Conservation (phyloP, 192 early-diverging fungal genomes). For the Kappamyces sp. region DNA sequence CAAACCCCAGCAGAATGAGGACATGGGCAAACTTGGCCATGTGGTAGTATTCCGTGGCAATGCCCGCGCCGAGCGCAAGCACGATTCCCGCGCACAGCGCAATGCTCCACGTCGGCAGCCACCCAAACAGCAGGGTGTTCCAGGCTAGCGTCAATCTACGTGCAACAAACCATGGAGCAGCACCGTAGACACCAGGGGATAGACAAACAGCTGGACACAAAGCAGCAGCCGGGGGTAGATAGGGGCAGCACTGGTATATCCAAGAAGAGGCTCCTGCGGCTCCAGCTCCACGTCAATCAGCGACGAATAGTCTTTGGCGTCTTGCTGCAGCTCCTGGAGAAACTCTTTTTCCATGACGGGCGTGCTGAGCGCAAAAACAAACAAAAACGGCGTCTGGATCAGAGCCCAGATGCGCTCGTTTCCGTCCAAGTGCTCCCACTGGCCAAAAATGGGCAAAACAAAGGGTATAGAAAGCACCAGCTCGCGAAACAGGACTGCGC, state of each 20-base stretch:
- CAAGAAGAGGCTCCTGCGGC: not conserved
- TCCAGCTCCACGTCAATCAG: not conserved
- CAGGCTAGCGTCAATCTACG: not conserved
- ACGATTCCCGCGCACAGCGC: not conserved
- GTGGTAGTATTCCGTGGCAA: not conserved
- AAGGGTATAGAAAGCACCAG: not conserved
- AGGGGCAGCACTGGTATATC: not conserved
- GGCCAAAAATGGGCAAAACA: constrained; percentile 53
- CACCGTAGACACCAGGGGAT: not conserved
- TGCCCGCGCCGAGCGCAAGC: not conserved
- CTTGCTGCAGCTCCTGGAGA: not conserved
- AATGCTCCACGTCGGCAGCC: not conserved
- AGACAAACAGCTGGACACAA: constrained; percentile 2
- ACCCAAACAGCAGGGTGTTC: not conserved
- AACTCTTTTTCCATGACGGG: constrained; percentile 52
- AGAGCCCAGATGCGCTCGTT: constrained; percentile 44
- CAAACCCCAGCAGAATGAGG: constrained; percentile 3
- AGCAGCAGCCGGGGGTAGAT: not conserved
- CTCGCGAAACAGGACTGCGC: not conserved
- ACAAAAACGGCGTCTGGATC: constrained; percentile 45
- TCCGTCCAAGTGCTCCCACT: constrained; percentile 42
- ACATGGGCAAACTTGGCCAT: not conserved
- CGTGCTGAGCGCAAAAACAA: constrained; percentile 49
- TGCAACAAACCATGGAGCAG: not conserved
- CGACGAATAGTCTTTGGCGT: not conserved